phyloP scores from a whole-genome alignment of 2,329 filamentous ascomycete species.

The Xylariales sp. region DNA sequence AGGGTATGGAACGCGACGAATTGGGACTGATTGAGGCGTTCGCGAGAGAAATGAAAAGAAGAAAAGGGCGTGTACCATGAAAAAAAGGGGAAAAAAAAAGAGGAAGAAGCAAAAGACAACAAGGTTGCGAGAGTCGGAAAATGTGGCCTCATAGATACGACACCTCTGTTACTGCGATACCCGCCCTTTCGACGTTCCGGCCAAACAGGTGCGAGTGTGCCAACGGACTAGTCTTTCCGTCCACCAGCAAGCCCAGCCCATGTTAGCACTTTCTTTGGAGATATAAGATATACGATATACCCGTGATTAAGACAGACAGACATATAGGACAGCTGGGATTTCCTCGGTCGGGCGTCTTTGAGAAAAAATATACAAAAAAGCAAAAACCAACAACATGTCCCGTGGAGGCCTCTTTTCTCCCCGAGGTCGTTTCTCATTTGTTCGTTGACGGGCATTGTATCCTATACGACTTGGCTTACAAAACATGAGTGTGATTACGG shows the following conservation, averaged over 20 bases:
- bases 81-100: conserved; percentile 6
- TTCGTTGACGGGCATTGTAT: conserved; percentile 14
- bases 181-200: conserved; percentile 7
- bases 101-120: background rate
- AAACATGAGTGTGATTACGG: conserved; percentile 15
- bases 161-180: background rate
- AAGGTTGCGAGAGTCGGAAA: background rate
- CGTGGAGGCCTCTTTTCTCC: background rate
- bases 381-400: no score
- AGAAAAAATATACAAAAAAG: background rate
- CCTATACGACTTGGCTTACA: conserved; percentile 20
- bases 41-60: background rate
- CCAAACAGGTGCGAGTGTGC: background rate
- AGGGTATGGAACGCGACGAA: conserved; percentile 9
- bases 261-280: background rate
- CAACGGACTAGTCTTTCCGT: background rate
- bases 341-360: conserved; percentile 6
- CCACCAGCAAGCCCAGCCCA: background rate
- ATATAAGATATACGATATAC: conserved; percentile 17
- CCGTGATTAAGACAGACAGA: conserved; percentile 14
- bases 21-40: conserved; percentile 18
- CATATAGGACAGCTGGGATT: conserved; percentile 11
- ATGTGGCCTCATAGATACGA: conserved; percentile 12
- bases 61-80: background rate
- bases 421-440: conserved; percentile 1